Base-by-base conservation (phyloP, 2,329 filamentous ascomycete genomes). In the Sclerotinia minor region DNA sequence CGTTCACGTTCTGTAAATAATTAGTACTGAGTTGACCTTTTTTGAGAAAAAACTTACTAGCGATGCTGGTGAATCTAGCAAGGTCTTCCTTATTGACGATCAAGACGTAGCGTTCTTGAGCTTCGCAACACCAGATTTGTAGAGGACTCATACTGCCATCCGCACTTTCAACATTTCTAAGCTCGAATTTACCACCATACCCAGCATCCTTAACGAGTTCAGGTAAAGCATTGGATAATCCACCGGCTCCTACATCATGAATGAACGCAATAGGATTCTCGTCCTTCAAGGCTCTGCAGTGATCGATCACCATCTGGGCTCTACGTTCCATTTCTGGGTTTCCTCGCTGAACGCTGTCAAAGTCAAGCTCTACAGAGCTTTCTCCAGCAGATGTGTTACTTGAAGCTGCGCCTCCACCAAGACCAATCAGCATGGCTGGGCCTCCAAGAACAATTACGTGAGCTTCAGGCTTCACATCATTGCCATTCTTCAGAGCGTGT, bases 281-380 rank as follows among this genome's bases (percentile, higher is more conserved):
- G 5, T 88, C 82, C 21, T 94, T 94, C 74, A 98, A 85, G 3
- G 92, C 89, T 38, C 91, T 88, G 78, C 95, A 99, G 5, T 92
- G 89, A 79, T 98, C 95, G 79, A 99, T 99, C 72, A 99, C 95
- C 86, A 98, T 96, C 80, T 99, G 95, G 2, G 94, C 95, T 74
- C 95, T 87, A 71, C 95, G 86, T 79, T 99, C 92, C 79, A 98
- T 94, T 80, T 99, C 95, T 1, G 95, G 94, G 76, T 99, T 99
- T 58, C 94, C 95, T 80, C 95, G 86, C 81, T 99, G 95, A 44
- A 99, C 95, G 81, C 93, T 97, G 74, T 94, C 92, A 79, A 98
- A 99, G 78, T 99, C 95, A 2, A 99, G 84, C 73, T 97, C 94
- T 0, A 94, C 92, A 58, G 91, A 95, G 44, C 90, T 90, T 81